phyloP scores from a whole-genome alignment of 176 grass and related monocot species.

The maize (Zea mays) region Zm-B73-REFERENCE-NAM-5.0 NC_050097.1:239707501-239708000 shows the following conservation, averaged over 20 bases:
- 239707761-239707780: neutral
- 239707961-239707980: neutral
- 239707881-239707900: constrained; percentile 34
- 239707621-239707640: constrained; percentile 75
- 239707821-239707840: constrained; percentile 67
- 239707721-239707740: neutral
- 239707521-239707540: constrained; percentile 21
- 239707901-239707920: constrained; percentile 19
- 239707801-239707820: constrained; percentile 32
- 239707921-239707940: neutral
- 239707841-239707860: constrained; percentile 55
- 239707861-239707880: constrained; percentile 34
- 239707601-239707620: constrained; percentile 60
- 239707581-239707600: neutral
- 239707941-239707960: neutral
- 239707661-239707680: constrained; percentile 59
- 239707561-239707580: neutral
- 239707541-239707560: neutral
- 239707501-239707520: constrained; percentile 20
- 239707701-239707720: neutral
- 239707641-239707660: constrained; percentile 62
- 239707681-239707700: constrained; percentile 2
- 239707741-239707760: no score
- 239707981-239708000: neutral
- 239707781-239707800: constrained; percentile 63